These are phyloP conservation scores for Alternaria consortialis DNA, from an alignment of 2,329 filamentous ascomycete species.

Conservation along the genomic window DNA sequence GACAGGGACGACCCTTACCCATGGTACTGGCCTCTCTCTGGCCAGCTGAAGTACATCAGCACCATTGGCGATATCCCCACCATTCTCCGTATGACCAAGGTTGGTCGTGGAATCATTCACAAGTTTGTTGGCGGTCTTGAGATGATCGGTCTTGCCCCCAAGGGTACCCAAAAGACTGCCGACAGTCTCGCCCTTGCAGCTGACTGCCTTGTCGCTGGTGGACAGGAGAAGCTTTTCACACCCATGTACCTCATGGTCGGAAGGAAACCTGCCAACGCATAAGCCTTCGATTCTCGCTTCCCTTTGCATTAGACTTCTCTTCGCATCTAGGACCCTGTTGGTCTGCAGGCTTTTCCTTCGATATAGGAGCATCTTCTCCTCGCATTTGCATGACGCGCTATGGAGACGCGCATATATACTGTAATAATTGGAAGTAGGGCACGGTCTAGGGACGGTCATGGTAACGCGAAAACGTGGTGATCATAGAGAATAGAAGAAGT, in stretches of 20 bases:
- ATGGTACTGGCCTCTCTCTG: conserved; percentile 94
- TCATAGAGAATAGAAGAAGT: conserved; percentile 12
- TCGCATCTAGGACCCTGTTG: conserved; percentile 17
- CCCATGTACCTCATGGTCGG: conserved; percentile 98
- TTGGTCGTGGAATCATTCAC: conserved; percentile 79
- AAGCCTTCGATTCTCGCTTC: conserved; percentile 22
- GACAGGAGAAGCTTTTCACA: conserved; percentile 89
- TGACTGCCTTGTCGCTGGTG: conserved; percentile 87
- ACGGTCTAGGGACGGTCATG: conserved; percentile 30
- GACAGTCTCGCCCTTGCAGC: conserved; percentile 84
- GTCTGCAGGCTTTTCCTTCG: conserved; percentile 28
- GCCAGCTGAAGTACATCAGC: conserved; percentile 84
- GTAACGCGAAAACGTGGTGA: conserved; percentile 30
- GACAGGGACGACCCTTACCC: conserved; percentile 77
- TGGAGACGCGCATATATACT: conserved; percentile 35
- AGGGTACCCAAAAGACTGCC: conserved; percentile 92
- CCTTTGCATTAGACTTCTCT: conserved; percentile 33
- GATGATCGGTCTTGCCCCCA: conserved; percentile 75
- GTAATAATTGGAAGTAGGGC: conserved; percentile 35
- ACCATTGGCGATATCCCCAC: conserved; percentile 82
- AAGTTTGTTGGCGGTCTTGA: conserved; percentile 80
- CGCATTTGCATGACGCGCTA: conserved; percentile 27
- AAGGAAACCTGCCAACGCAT: conserved; percentile 73
- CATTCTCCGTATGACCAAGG: conserved; percentile 87
- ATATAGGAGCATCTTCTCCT: conserved; percentile 21